These are phyloP conservation scores for Picea sitchensis DNA, from an alignment of 75 land plant genomes.

Conservation along the genomic window DNA sequence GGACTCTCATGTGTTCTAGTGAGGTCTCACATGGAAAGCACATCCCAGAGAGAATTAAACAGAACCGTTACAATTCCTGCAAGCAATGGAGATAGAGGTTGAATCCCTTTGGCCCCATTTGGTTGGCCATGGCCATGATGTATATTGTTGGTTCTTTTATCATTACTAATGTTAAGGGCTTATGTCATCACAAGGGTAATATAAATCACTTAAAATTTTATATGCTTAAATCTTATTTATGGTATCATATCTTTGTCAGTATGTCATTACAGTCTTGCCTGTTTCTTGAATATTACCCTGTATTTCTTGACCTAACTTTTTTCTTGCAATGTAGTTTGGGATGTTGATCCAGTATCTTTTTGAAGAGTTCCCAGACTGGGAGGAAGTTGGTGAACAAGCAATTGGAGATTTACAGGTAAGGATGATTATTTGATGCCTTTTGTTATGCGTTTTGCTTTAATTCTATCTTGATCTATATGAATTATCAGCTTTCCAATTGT, in stretches of 20 bases:
- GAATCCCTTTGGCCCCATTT: too few relatives aligned
- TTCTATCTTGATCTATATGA: background rate
- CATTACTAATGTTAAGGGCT: too few relatives aligned
- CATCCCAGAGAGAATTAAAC: too few relatives aligned
- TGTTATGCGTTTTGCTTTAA: background rate
- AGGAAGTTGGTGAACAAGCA: constrained; percentile 69
- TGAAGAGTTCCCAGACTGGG: constrained; percentile 87
- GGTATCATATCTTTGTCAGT: background rate
- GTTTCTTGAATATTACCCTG: background rate
- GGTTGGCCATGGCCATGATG: too few relatives aligned
- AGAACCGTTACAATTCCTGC: too few relatives aligned
- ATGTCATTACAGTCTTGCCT: background rate
- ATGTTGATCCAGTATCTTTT: constrained; percentile 95
- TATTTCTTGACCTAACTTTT: background rate
- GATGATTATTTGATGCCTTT: background rate
- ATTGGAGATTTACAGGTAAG: constrained; percentile 91
- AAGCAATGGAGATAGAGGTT: too few relatives aligned
- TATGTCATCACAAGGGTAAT: too few relatives aligned
- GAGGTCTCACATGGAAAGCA: too few relatives aligned
- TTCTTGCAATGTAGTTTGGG: constrained; percentile 71
- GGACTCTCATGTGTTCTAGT: too few relatives aligned
- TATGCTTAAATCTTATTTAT: background rate
- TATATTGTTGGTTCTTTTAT: too few relatives aligned
- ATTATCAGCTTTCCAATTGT: background rate
- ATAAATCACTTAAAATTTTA: too few relatives aligned